These are phyloP conservation scores for Talaromyces ruber DNA, from an alignment of 495 filamentous ascomycete genomes.

Conservation along the genomic window DNA sequence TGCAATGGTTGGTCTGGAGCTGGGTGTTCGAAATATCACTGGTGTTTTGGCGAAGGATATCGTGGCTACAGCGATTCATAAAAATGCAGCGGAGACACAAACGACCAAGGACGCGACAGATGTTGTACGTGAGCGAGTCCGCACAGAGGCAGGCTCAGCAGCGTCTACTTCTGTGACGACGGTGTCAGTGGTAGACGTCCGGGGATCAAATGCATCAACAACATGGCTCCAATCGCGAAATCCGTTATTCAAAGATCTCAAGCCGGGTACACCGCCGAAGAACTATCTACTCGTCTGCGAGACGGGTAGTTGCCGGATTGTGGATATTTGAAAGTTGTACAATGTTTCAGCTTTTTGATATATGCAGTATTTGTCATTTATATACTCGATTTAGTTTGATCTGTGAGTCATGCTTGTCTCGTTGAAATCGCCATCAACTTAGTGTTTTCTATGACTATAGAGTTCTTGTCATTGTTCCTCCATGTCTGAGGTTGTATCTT, in stretches of 20 bases:
- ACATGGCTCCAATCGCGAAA: constrained; percentile 47
- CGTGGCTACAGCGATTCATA: constrained; percentile 2
- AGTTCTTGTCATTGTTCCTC: background rate
- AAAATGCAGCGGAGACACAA: background rate
- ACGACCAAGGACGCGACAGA: constrained; percentile 20
- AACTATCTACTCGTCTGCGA: constrained; percentile 44
- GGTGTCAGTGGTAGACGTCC: constrained; percentile 30
- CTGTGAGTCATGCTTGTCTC: background rate
- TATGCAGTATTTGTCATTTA: background rate
- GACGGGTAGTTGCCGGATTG: constrained; percentile 34
- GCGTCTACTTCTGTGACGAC: constrained; percentile 26
- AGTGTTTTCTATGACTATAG: background rate
- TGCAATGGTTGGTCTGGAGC: constrained; percentile 63
- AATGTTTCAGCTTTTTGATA: background rate
- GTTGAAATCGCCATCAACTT: background rate
- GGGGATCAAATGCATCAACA: constrained; percentile 11
- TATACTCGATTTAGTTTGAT: background rate
- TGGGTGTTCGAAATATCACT: constrained; percentile 38
- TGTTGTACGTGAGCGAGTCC: constrained; percentile 24
- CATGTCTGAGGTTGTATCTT: background rate
- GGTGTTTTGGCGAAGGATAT: constrained; percentile 17
- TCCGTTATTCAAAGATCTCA: constrained; percentile 33
- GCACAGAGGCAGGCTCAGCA: constrained; percentile 30
- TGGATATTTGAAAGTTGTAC: constrained; percentile 13
- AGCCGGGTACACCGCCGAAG: constrained; percentile 27